These are phyloP conservation scores for Parathielavia hyrcaniae DNA, from an alignment of 495 filamentous ascomycete genomes.

Conservation along the genomic window DNA sequence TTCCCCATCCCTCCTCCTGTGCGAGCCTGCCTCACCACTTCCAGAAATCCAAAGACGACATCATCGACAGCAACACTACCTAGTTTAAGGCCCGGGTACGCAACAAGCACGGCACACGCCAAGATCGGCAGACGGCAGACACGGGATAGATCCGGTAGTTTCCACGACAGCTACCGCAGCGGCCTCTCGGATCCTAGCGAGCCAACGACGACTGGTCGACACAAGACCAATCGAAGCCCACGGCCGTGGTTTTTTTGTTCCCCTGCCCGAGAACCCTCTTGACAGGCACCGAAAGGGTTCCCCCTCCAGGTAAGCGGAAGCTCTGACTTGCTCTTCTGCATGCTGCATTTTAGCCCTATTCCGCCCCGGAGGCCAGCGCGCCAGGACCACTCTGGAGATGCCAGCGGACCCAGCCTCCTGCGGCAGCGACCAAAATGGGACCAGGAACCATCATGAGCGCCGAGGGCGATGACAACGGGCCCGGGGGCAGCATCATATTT, in stretches of 20 bases:
- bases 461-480: constrained; percentile 22
- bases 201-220: background rate
- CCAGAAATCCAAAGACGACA: constrained; percentile 22
- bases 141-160: constrained; percentile 1
- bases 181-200: background rate
- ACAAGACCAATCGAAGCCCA: constrained; percentile 3
- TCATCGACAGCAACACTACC: constrained; percentile 23
- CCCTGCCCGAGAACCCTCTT: background rate
- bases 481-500: constrained; percentile 16
- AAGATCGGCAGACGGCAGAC: constrained; percentile 21
- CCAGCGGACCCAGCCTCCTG: constrained; percentile 7
- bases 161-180: constrained; percentile 6
- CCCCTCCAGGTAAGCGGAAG: constrained; percentile 5
- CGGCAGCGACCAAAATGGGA: constrained; percentile 19
- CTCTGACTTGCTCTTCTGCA: constrained; percentile 6
- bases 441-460: constrained; percentile 14
- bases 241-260: too few relatives aligned
- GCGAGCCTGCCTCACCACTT: constrained; percentile 25
- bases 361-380: background rate
- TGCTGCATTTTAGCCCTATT: background rate
- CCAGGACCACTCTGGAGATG: background rate
- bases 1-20: constrained; percentile 20
- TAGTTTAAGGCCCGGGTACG: constrained; percentile 24
- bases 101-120: constrained; percentile 22
- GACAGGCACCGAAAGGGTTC: background rate